A percentile compares a stretch with the other conserved stretches of the same genome.
Conservation (phyloP, 768 basidiomycete species). For the Hirschioporus abietinus region DNA sequence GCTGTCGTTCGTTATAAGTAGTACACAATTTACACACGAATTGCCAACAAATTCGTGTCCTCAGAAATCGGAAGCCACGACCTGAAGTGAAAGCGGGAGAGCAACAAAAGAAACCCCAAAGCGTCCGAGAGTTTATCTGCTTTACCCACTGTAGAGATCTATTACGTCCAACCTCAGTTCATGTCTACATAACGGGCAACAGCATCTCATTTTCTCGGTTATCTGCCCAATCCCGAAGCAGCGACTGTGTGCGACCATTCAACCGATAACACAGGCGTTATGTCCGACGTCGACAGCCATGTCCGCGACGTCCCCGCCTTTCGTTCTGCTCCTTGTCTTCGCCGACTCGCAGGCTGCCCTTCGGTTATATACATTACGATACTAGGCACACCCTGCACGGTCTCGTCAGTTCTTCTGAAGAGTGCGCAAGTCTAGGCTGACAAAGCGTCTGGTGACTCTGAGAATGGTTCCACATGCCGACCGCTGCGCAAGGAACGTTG, state of each 20-base stretch:
- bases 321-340: neutral
- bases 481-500: neutral
- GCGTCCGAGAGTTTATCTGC: neutral
- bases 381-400: no score
- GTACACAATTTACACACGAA: constrained; percentile 1
- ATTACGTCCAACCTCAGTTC: neutral
- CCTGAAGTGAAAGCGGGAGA: neutral
- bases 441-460: neutral
- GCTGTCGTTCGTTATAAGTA: neutral
- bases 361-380: no score
- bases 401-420: no score
- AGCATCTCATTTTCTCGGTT: neutral
- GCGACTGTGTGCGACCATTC: neutral
- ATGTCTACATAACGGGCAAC: neutral
- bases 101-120: neutral
- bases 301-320: neutral
- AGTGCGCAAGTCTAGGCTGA: neutral
- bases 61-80: neutral
- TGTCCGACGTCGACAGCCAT: neutral
- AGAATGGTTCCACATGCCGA: neutral
- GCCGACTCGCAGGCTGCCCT: no score
- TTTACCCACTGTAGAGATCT: neutral
- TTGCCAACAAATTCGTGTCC: neutral
- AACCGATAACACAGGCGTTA: neutral
- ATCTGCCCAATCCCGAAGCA: neutral